Percentiles rank a stretch among this genome's conserved stretches.
These are phyloP conservation scores for Echites panduratus DNA, from an alignment of 257 asterid species.

Conservation along the genomic window DNA sequence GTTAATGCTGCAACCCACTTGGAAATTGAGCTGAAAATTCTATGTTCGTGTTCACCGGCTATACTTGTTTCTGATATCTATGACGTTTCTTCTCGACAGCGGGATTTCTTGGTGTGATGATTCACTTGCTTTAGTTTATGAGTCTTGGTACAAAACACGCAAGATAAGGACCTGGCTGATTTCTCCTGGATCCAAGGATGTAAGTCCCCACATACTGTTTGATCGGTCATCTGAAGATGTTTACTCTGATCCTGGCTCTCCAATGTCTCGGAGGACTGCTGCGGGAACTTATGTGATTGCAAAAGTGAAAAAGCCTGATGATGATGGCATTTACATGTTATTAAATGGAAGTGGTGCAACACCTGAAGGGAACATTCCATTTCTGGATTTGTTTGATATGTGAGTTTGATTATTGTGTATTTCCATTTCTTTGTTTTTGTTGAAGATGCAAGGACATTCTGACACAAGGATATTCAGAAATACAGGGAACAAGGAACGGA, in stretches of 20 bases:
- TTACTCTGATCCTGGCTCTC: conserved; percentile 99
- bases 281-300: conserved; percentile 89
- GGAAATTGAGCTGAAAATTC: background rate
- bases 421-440: conserved; percentile 19
- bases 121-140: conserved; percentile 85
- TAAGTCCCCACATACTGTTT: conserved; percentile 67
- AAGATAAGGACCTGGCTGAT: conserved; percentile 68
- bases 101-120: conserved; percentile 97
- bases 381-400: conserved; percentile 92
- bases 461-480: conserved; percentile 62
- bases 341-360: conserved; percentile 95
- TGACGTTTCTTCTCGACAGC: conserved; percentile 37
- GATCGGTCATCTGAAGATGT: conserved; percentile 99
- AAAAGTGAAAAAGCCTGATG: conserved; percentile 67
- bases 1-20: background rate
- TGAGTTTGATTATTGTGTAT: conserved; percentile 42
- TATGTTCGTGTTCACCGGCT: background rate
- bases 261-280: conserved; percentile 80
- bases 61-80: conserved; percentile 13
- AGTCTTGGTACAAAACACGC: conserved; percentile 94
- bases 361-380: conserved; percentile 91
- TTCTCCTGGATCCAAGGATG: conserved; percentile 65
- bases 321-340: conserved; percentile 51
- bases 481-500: conserved; percentile 86
- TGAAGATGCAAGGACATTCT: conserved; percentile 23